Conservation (phyloP, 2,329 filamentous ascomycete species). For the Phialemoniopsis sp. region DNA sequence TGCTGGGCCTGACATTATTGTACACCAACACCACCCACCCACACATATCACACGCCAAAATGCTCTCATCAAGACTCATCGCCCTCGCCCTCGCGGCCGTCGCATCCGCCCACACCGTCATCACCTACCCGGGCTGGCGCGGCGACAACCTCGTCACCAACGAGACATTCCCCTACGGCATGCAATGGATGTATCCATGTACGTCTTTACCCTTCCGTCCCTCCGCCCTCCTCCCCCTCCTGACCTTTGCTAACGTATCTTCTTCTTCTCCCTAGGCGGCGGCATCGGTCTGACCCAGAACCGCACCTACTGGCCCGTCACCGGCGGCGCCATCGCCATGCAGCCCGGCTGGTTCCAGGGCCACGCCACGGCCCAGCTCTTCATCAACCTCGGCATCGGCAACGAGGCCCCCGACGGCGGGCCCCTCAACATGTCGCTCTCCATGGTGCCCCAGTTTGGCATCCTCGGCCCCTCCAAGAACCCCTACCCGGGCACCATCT, state of each 20-base stretch:
- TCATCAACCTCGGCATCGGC: slow-evolving; percentile 87
- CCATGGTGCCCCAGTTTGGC: slow-evolving; percentile 77
- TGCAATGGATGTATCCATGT: slow-evolving; percentile 97
- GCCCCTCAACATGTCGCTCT: slow-evolving; percentile 81
- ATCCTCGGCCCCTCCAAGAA: slow-evolving; percentile 77
- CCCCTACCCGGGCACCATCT: slow-evolving; percentile 85
- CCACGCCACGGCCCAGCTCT: slow-evolving; percentile 76
- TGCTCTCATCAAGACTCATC: slow-evolving; percentile 41
- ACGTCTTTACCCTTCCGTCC: slow-evolving; percentile 31
- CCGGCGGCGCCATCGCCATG: slow-evolving; percentile 80
- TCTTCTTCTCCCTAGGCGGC: slow-evolving; percentile 57
- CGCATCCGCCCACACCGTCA: slow-evolving; percentile 69
- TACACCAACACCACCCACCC: too few relatives aligned
- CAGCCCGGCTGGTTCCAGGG: slow-evolving; percentile 97
- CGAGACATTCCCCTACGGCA: slow-evolving; percentile 76
- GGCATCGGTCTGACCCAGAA: slow-evolving; percentile 75
- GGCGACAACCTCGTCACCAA: slow-evolving; percentile 83
- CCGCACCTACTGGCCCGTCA: slow-evolving; percentile 86
- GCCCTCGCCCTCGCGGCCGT: slow-evolving; percentile 42
- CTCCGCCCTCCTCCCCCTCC: background rate
- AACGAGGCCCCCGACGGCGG: slow-evolving; percentile 58
- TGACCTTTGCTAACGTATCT: too few relatives aligned
- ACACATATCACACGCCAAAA: slow-evolving; percentile 21
- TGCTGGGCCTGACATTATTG: too few relatives aligned
- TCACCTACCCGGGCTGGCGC: slow-evolving; percentile 83